These are phyloP conservation scores for Drechslerella stenobrocha DNA, from an alignment of 2,329 filamentous ascomycete genomes.

Conservation along the genomic window DNA sequence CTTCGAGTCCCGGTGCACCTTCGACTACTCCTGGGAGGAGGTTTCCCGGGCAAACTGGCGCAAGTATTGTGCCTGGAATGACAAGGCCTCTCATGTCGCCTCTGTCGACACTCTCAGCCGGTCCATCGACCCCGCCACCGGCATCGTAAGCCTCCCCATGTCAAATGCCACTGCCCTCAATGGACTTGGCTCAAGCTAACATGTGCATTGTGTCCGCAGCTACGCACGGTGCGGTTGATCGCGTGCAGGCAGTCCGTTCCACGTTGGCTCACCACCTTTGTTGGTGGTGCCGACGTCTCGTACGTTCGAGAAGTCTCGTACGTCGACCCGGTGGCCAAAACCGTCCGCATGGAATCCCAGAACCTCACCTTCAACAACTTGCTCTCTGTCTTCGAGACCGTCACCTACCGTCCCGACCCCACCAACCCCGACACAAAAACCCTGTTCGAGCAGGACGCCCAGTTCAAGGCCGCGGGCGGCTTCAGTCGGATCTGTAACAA, in stretches of 20 bases:
- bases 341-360: slow-evolving; percentile 93
- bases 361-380: slow-evolving; percentile 94
- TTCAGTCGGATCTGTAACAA: slow-evolving; percentile 97
- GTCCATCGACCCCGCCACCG: slow-evolving; percentile 65
- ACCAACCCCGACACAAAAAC: slow-evolving; percentile 65
- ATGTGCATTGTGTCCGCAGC: slow-evolving; percentile 55
- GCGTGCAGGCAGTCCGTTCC: slow-evolving; percentile 69
- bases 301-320: slow-evolving; percentile 96
- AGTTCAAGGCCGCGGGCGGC: slow-evolving; percentile 90
- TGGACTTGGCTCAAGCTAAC: slow-evolving; percentile 30
- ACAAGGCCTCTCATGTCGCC: slow-evolving; percentile 94
- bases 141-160: slow-evolving; percentile 63
- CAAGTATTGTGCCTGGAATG: slow-evolving; percentile 99
- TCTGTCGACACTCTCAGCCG: slow-evolving; percentile 91
- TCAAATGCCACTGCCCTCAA: background rate
- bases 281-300: slow-evolving; percentile 78
- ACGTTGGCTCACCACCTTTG: slow-evolving; percentile 76
- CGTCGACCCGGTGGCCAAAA: slow-evolving; percentile 79
- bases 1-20: slow-evolving; percentile 85
- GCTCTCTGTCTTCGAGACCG: slow-evolving; percentile 88
- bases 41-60: slow-evolving; percentile 97
- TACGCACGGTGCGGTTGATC: slow-evolving; percentile 71
- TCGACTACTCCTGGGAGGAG: slow-evolving; percentile 98
- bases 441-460: slow-evolving; percentile 82
- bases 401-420: slow-evolving; percentile 72